phyloP scores from a whole-genome alignment of 306 rosid species.

The Cucumis sativus region Cucumber_9930_V3 NC_026661.2:11808501-11809000 shows the following conservation, averaged over 20 bases:
- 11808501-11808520: not conserved
- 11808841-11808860: slow-evolving; percentile 43
- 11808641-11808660: not conserved
- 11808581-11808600: not conserved
- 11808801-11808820: slow-evolving; percentile 62
- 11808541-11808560: not conserved
- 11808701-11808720: slow-evolving; percentile 53
- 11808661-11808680: not conserved
- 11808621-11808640: not conserved
- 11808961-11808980: not conserved
- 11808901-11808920: not conserved
- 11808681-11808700: slow-evolving; percentile 43
- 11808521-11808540: not conserved
- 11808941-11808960: not conserved
- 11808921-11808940: not conserved
- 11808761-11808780: slow-evolving; percentile 65
- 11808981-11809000: not conserved
- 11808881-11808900: not conserved
- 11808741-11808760: slow-evolving; percentile 89
- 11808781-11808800: slow-evolving; percentile 58
- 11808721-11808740: slow-evolving; percentile 72
- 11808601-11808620: not conserved
- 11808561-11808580: not conserved
- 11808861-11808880: not conserved
- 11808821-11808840: slow-evolving; percentile 52